These are phyloP conservation scores for Panaeolus papilionaceus DNA, from an alignment of 768 basidiomycete genomes.

Conservation along the genomic window DNA sequence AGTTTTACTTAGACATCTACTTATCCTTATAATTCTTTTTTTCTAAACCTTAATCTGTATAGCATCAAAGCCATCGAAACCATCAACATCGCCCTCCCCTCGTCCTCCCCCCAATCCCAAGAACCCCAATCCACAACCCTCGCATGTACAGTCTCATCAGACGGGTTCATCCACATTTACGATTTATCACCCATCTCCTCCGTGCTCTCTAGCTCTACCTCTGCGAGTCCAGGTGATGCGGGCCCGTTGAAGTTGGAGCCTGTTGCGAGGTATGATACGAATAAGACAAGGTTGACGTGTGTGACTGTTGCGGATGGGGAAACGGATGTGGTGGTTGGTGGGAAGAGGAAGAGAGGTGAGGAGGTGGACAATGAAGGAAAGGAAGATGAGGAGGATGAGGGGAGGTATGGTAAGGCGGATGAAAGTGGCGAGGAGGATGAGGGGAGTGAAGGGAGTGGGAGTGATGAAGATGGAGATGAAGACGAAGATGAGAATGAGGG, in stretches of 20 bases:
- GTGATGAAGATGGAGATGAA: conserved; percentile 29
- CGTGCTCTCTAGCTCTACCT: conserved; percentile 39
- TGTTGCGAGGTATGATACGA: conserved; percentile 77
- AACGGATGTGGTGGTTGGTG: conserved; percentile 22
- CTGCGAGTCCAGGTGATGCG: conserved; percentile 12
- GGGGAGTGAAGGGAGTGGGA: conserved; percentile 12
- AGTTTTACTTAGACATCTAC: conserved; percentile 26
- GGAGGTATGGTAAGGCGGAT: conserved; percentile 30
- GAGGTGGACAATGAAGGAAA: conserved; percentile 36
- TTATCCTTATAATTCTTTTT: background rate
- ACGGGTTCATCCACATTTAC: conserved; percentile 83
- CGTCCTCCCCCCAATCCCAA: conserved; percentile 38
- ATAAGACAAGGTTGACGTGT: conserved; percentile 87
- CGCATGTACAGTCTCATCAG: conserved; percentile 84
- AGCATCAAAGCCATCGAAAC: conserved; percentile 87
- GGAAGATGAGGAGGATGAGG: conserved; percentile 35
- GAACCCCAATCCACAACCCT: conserved; percentile 57
- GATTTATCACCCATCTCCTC: conserved; percentile 53
- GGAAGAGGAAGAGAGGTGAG: conserved; percentile 38
- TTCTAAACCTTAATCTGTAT: background rate
- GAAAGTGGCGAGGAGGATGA: conserved; percentile 23
- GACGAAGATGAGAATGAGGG: conserved; percentile 33
- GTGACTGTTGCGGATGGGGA: conserved; percentile 61
- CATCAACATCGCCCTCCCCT: conserved; percentile 61
- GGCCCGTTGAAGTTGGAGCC: conserved; percentile 52